Evolutionary conservation across 768 basidiomycete species (phyloP), one percentile per base, ranked within the genome.

Genomic region (Tylopilus rubrobrunneus): DNA sequence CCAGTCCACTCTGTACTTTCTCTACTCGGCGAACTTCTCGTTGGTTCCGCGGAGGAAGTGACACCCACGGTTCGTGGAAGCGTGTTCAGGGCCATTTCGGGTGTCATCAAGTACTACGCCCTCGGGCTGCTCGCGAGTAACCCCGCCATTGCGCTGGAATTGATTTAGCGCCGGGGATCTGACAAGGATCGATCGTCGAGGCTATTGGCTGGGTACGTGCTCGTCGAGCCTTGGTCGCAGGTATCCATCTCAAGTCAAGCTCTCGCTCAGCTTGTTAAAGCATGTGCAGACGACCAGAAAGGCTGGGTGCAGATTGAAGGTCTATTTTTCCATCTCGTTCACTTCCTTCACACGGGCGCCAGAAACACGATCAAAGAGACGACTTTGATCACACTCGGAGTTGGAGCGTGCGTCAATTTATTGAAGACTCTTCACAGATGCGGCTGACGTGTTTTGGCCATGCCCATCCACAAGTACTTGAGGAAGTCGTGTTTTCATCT

Each of bases 181-280:
- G 79, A 86, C 57, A 67, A 63, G 37, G 78, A 86, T 56, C 76
- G 89, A 51, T 76, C 74, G 40, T 80, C 84, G 21, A 78, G 89
- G 36, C 64, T 91, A 15, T 73, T 76, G 56, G 85, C 89, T 48
- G 89, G 89, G 89, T 90, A 67, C 59, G 81, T 67, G 37, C 1
- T 49, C 19, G 4, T 34, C 27, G 21, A 21, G 5, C 17, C 4
- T 3, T 11, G 25, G 6, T n/a, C 17, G 25, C 27, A 5, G 34
- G 23, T 40, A 67, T 44, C 33, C 41, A n/a, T 55, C 36, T 48
- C 34, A n/a, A 71, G 69, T 27, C 77, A 77, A 58, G 75, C 78
- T 5, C 62, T 86, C 10, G 74, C 71, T 10, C 76, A 77, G 14
- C 63, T 85, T 7, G 62, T 83, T 39, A 73, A 74, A 27, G 56